phyloP scores from a whole-genome alignment of 208 protist genomes.

The Trypanosoma congolense region DNA sequence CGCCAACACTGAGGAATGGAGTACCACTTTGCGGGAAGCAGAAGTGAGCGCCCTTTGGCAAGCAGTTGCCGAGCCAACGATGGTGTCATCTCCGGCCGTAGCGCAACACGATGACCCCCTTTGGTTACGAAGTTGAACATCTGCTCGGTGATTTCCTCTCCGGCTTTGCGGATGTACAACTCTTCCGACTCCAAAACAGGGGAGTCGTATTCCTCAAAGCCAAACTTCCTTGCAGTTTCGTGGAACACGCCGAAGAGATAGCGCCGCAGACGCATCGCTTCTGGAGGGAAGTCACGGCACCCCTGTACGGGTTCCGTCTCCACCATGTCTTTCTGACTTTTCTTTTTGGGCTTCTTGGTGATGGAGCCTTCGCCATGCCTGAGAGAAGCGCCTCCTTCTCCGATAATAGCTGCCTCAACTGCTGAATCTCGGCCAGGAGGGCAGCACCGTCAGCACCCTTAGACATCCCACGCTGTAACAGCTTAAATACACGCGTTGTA shows the following conservation, averaged over 20 bases:
- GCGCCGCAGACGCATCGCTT: constrained; percentile 90
- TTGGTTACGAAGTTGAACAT: constrained; percentile 97
- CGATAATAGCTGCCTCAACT: constrained; percentile 43
- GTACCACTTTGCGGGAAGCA: constrained; percentile 94
- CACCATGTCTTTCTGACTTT: constrained; percentile 84
- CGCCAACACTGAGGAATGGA: constrained; percentile 95
- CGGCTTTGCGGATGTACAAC: constrained; percentile 92
- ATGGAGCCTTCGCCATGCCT: constrained; percentile 27
- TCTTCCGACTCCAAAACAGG: constrained; percentile 92
- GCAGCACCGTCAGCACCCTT: constrained; percentile 23
- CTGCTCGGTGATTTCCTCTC: constrained; percentile 95
- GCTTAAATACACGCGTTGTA: constrained; percentile 10
- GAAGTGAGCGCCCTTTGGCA: constrained; percentile 78
- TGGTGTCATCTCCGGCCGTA: constrained; percentile 96
- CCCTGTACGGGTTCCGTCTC: constrained; percentile 90
- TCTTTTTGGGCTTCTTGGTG: constrained; percentile 85
- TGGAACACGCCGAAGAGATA: constrained; percentile 91
- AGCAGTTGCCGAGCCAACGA: constrained; percentile 90
- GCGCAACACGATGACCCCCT: constrained; percentile 83
- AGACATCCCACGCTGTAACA: constrained; percentile 14
- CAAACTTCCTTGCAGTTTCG: constrained; percentile 70
- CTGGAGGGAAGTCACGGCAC: constrained; percentile 93
- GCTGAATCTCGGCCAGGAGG: constrained; percentile 58
- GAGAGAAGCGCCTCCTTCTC: constrained; percentile 40
- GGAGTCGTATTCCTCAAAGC: constrained; percentile 96